Evolutionary conservation across 768 basidiomycete genomes (phyloP), one percentile per base, ranked within the genome.

Genomic region (Lanmaoa pseudosensibilis): DNA sequence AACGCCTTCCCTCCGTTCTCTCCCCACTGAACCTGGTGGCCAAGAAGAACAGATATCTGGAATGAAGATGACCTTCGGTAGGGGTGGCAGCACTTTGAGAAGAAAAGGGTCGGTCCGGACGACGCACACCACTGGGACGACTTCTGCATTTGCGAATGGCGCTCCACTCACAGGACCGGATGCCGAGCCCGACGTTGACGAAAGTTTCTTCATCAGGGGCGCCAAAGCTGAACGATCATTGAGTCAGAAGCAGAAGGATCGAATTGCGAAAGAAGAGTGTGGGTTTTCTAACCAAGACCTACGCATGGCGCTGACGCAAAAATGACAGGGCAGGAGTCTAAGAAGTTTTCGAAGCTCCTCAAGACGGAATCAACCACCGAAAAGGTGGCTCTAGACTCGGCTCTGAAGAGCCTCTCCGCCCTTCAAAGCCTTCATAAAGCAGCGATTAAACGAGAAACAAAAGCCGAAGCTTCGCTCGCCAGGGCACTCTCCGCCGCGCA

Each of bases 341-440:
- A 81, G 62, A 77, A 74, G 38, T 73, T 92, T 36, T 81, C 85
- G 8, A 91, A 83, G 66, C 80, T 93, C 36, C 83, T 92, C 63
- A 85, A 81, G 69, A 71, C 77, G 2, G 91, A 91, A 70, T 86
- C 79, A 1, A 85, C 84, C 65, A 76, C 81, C 1, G 89, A 92
- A 70, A 84, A 84, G 66, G 75, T 80, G 57, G 79, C 87, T 0
- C 70, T 94, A 21, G 71, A 74, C 21, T 74, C 81, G 5, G 83
- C 86, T 4, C 78, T 92, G 61, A 79, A 77, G 52, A 86, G 88
- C 58, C 82, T 92, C 21, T 79, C 80, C 4, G 75, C 83, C 30
- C 70, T 92, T n/a, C 88, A 89, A 67, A 78, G 77, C 68, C 70
- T 87, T n/a, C 90, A 92, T 64, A 85, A 83, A 66, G 73, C 74